A percentile compares a stretch with the other conserved stretches of the same genome.
Evolutionary conservation across 306 rosid genomes (phyloP).

Genomic region (Luffa acutangula): DNA sequence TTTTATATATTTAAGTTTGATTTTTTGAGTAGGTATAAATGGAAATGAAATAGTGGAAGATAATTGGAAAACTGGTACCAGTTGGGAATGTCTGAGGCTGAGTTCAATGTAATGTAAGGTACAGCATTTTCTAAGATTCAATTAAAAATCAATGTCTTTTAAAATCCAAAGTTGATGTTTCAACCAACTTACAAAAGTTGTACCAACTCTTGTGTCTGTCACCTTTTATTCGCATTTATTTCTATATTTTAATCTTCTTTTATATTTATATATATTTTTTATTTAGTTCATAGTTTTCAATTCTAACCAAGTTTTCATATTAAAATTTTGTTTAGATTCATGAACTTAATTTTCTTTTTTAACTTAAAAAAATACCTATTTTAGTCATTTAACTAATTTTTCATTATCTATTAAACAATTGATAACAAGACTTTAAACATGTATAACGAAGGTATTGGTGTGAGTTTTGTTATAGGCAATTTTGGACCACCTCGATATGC

Average conservation of each 20-base stretch:
- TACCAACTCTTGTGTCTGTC: neutral
- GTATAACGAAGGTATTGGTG: too few relatives aligned
- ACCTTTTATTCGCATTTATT: neutral
- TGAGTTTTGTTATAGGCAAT: too few relatives aligned
- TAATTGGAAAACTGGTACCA: neutral
- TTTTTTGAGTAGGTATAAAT: neutral
- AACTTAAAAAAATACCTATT: too few relatives aligned
- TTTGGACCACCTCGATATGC: too few relatives aligned
- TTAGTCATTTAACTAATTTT: too few relatives aligned
- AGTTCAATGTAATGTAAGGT: neutral
- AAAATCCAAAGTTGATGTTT: slow-evolving; percentile 6
- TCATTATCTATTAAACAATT: too few relatives aligned
- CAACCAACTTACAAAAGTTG: neutral
- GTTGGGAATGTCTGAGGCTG: slow-evolving; percentile 10
- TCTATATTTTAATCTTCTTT: neutral
- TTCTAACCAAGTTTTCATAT: neutral
- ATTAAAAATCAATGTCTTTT: slow-evolving; percentile 1
- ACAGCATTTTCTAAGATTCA: neutral
- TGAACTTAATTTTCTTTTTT: too few relatives aligned
- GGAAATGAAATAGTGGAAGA: neutral
- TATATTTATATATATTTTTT: neutral
- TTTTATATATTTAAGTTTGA: too few relatives aligned
- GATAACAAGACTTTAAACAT: too few relatives aligned
- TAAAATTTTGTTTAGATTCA: too few relatives aligned
- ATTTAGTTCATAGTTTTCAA: neutral